phyloP scores from a whole-genome alignment of 1,139 yeast genomes.

The Candida smagusa region DNA sequence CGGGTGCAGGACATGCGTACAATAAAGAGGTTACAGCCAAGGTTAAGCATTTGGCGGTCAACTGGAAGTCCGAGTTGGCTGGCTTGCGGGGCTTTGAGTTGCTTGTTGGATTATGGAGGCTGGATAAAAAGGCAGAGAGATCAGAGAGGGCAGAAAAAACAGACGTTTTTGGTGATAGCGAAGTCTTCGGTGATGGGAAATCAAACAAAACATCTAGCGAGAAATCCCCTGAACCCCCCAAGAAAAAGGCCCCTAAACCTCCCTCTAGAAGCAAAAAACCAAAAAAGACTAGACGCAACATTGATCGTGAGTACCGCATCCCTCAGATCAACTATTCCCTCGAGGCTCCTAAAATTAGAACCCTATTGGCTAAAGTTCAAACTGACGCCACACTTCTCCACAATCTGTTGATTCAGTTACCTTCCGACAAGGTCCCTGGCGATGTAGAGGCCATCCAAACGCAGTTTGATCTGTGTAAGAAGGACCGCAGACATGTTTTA shows the following conservation, averaged over 20 bases:
- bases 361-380: conserved; percentile 71
- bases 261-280: conserved; percentile 8
- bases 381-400: conserved; percentile 70
- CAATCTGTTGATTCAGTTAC: conserved; percentile 61
- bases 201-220: too few relatives aligned
- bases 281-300: conserved; percentile 1
- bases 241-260: conserved; percentile 6
- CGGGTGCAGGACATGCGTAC: conserved; percentile 38
- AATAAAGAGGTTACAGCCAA: conserved; percentile 46
- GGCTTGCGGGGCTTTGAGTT: conserved; percentile 51
- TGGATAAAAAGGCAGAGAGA: neutral
- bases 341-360: conserved; percentile 72
- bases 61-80: conserved; percentile 60
- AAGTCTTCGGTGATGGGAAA: too few relatives aligned
- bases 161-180: too few relatives aligned
- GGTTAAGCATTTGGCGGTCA: conserved; percentile 49
- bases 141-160: too few relatives aligned
- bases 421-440: conserved; percentile 51
- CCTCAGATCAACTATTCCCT: conserved; percentile 67
- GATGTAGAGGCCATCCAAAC: conserved; percentile 58
- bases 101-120: conserved; percentile 46
- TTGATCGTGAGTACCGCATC: conserved; percentile 56
- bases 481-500: conserved; percentile 71
- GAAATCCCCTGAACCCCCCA: neutral
- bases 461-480: conserved; percentile 72